Conservation (phyloP, 106 monocot species). For the Allium sativum region DNA sequence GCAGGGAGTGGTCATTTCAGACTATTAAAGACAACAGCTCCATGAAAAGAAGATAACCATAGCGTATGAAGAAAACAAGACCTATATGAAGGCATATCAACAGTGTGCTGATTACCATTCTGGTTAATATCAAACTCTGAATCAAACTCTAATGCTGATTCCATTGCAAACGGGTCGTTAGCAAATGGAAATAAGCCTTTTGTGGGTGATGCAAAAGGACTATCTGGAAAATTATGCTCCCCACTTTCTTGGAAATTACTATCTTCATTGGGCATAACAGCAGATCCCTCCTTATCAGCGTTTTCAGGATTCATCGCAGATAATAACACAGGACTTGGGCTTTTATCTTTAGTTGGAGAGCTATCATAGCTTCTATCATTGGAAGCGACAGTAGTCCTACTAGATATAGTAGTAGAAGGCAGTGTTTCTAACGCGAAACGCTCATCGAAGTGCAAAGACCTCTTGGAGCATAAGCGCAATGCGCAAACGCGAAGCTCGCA, state of each 20-base stretch:
- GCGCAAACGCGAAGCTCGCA: too few relatives aligned
- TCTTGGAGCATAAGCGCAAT: too few relatives aligned
- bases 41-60: constrained; percentile 13
- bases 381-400: background rate
- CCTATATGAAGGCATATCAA: constrained; percentile 41
- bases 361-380: background rate
- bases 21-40: constrained; percentile 3
- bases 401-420: background rate
- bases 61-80: constrained; percentile 54
- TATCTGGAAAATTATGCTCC: constrained; percentile 52
- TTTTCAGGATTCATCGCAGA: too few relatives aligned
- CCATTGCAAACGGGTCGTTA: constrained; percentile 2
- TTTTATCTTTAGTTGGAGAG: constrained; percentile 19
- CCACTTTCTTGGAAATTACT: constrained; percentile 28
- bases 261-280: constrained; percentile 27
- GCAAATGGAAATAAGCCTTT: constrained; percentile 8
- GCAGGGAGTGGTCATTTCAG: background rate
- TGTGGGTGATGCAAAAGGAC: constrained; percentile 40
- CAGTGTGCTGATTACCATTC: constrained; percentile 9
- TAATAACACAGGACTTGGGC: constrained; percentile 3
- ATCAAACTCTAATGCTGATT: background rate
- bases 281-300: background rate
- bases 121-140: background rate
- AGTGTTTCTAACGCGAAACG: too few relatives aligned
- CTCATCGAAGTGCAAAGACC: too few relatives aligned